These are phyloP conservation scores for Malassezia psittaci DNA, from an alignment of 1,284 basidiomycete species.

Conservation along the genomic window DNA sequence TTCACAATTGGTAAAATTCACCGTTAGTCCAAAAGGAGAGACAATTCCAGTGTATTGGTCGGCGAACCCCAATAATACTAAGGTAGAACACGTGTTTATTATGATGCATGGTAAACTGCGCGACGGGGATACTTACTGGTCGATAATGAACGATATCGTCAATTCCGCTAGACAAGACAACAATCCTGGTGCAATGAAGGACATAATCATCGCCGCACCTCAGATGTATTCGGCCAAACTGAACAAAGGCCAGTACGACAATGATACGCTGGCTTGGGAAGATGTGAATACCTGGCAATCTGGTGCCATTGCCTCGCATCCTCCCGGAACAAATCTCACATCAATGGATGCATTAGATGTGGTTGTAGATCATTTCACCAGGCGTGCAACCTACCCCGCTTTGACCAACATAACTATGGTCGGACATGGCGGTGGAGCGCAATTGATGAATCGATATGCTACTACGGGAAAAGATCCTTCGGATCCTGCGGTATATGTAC, in stretches of 20 bases:
- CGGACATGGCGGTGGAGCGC: constrained; percentile 45
- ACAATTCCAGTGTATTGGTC: constrained; percentile 34
- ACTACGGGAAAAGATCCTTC: constrained; percentile 29
- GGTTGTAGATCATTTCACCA: constrained; percentile 28
- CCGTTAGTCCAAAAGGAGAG: constrained; percentile 19
- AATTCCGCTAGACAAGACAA: constrained; percentile 20
- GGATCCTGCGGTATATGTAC: constrained; percentile 17
- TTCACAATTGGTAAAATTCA: constrained; percentile 21
- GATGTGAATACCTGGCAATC: constrained; percentile 45
- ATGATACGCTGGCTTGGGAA: constrained; percentile 32
- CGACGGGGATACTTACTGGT: constrained; percentile 33
- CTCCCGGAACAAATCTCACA: constrained; percentile 20
- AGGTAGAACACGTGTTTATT: constrained; percentile 31
- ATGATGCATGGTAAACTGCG: constrained; percentile 43
- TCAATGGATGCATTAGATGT: constrained; percentile 40
- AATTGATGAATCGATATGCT: constrained; percentile 39
- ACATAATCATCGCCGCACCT: constrained; percentile 36
- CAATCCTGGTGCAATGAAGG: constrained; percentile 18
- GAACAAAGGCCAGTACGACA: constrained; percentile 34
- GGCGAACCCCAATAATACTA: constrained; percentile 13
- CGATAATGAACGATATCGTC: constrained; percentile 29
- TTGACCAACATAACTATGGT: constrained; percentile 36
- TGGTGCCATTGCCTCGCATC: constrained; percentile 34
- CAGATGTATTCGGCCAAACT: constrained; percentile 31
- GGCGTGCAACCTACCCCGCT: constrained; percentile 24